Evolutionary conservation across 768 basidiomycete genomes (phyloP).

Genomic region (Mycena alexandri): DNA sequence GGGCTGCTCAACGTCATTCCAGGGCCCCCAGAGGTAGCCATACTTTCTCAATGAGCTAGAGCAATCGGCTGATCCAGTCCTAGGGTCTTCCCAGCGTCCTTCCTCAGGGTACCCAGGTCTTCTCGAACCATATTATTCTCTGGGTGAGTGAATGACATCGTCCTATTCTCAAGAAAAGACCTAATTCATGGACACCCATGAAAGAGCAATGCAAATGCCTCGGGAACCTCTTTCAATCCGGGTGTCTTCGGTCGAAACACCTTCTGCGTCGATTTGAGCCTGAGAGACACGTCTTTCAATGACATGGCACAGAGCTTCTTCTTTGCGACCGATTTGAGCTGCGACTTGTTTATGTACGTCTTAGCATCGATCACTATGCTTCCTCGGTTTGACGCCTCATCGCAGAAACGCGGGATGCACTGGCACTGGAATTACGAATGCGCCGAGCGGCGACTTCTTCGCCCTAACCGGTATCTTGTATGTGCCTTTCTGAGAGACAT

Average conservation of each 20-base stretch:
- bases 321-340: slow-evolving; percentile 20
- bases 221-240: slow-evolving; percentile 15
- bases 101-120: no score
- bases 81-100: slow-evolving; percentile 17
- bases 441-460: slow-evolving; percentile 24
- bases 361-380: neutral
- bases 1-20: slow-evolving; percentile 21
- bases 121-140: slow-evolving; percentile 20
- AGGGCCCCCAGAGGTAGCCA: slow-evolving; percentile 17
- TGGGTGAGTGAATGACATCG: slow-evolving; percentile 17
- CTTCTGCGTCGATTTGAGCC: slow-evolving; percentile 29
- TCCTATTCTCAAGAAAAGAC: neutral
- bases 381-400: slow-evolving; percentile 18
- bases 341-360: slow-evolving; percentile 26
- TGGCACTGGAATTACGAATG: slow-evolving; percentile 20
- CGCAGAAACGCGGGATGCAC: slow-evolving; percentile 28
- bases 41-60: slow-evolving; percentile 14
- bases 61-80: slow-evolving; percentile 1
- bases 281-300: slow-evolving; percentile 24
- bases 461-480: slow-evolving; percentile 30
- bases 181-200: slow-evolving; percentile 5
- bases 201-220: neutral
- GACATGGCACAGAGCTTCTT: slow-evolving; percentile 27
- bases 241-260: slow-evolving; percentile 13
- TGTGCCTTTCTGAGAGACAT: slow-evolving; percentile 14